Base-by-base conservation (phyloP, 2,329 filamentous ascomycete genomes). In the Fusarium ramigenum region DNA sequence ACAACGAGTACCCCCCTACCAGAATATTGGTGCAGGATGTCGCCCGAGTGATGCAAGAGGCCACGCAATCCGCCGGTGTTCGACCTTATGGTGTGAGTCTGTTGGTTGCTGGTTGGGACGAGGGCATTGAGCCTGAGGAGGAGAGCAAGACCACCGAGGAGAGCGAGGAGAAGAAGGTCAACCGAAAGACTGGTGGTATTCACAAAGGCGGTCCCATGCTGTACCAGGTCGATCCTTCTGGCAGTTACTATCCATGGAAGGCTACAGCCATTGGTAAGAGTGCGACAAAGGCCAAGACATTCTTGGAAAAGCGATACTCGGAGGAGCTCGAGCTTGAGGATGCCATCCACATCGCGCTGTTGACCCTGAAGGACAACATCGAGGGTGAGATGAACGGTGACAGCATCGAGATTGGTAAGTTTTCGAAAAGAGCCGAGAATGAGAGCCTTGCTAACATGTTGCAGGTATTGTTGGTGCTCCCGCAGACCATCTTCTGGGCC, bases 1-100 rank as follows among this genome's bases (percentile, higher is more conserved):
- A 99, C 89, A 99, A 99, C 86, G 96, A 99, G 87, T 99, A 99
- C 87, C 96, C 96, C n/a, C 96, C 96, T 10, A 99, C 96, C 64
- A 92, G 96, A 83, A 99, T 99, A 92, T 90, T 99, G 86, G 96
- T 99, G 64, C 96, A 99, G 85, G 96, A 99, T 80, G 95, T 99
- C 65, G 96, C 96, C 68, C 91, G 95, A 74, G 96, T 98, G 76
- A 98, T 99, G 92, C 96, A 99, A 85, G 96, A 99, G 86, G 96
- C 96, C 70, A 99, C 96, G 69, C 96, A 99, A 85, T 97, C 94
- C 43, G 96, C 96, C 81, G 96, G 96, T 90, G 96, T 99, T 73
- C 90, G 96, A 74, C 96, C 96, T 52, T 99, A 98, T 82, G 96
- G 96, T 80, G 96, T 99, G 79, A 97, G 94, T 83, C 86, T 99